Base-by-base conservation (phyloP, 1,284 basidiomycete species). In the Moesziomyces sp. region DNA sequence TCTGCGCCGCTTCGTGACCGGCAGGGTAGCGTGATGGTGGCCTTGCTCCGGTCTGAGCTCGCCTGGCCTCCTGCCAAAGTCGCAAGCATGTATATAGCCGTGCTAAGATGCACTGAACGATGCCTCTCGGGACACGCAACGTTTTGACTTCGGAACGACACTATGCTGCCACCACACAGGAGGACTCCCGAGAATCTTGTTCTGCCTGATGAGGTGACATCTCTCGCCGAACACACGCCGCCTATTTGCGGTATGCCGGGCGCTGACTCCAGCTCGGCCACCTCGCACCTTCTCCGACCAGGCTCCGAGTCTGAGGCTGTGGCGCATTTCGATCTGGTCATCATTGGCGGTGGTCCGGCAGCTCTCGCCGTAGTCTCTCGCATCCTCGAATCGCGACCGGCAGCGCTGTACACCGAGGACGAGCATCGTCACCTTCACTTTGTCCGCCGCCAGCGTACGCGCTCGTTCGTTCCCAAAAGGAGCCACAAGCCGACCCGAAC, bases 401-500 rank as follows among this genome's bases (percentile, higher is more conserved):
- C 79, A 1, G 78, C 80, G 5, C 61, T 82, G 28, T 82, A 82
- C 64, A 78, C 78, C 14, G 80, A 82, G 52, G 80, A 81, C 38
- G 80, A 82, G 54, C 77, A 78, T n/a, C 69, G 65, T 9, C 74
- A 78, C 47, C 52, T 82, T 19, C 80, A 82, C 49, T 82, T 78
- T 61, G 69, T 79, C 19, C 57, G 79, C 43, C 61, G 65, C 5
- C 58, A 62, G 19, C 65, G 52, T 3, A 30, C 45, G 33, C 56
- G 52, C 3, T 21, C 54, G 14, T 43, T 60, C 5, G 53, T 64
- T 6, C 54, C 67, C 18, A 60, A 61, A 4, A 62, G 60, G 21
- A 47, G 58, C 6, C 21, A 56, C 45, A 69, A 52, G 24, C n/a
- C 52, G 3, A 52, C 35, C 14, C 49, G 18, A 4, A 19, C 57